Evolutionary conservation across 179 eudicot species (phyloP).

Genomic region (Drosera spatulata): DNA sequence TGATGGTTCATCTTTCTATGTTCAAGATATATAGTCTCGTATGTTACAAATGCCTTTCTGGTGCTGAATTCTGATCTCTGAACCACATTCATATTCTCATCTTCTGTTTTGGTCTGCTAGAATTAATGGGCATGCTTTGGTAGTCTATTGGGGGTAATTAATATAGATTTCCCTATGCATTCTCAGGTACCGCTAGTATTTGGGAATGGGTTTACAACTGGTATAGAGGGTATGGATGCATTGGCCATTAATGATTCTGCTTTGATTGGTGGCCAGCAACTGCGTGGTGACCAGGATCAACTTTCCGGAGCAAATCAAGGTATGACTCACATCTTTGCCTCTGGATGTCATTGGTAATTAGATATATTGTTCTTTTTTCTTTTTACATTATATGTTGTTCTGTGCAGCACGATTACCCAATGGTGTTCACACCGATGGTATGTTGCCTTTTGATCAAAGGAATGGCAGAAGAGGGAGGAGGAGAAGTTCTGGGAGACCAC

Average conservation of each 20-base stretch:
- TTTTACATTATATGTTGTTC: neutral
- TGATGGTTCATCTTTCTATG: slow-evolving; percentile 7
- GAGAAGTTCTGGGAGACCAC: slow-evolving; percentile 35
- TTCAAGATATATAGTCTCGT: neutral
- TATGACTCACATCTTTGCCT: slow-evolving; percentile 3
- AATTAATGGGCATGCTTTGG: too few relatives aligned
- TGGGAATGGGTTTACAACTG: slow-evolving; percentile 24
- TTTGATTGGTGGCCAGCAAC: slow-evolving; percentile 18
- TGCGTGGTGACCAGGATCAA: slow-evolving; percentile 13
- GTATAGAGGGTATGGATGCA: slow-evolving; percentile 10
- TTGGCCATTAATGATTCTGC: slow-evolving; percentile 3
- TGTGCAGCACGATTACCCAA: slow-evolving; percentile 30
- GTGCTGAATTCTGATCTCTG: too few relatives aligned
- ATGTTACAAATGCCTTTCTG: neutral
- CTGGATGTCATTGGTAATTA: neutral
- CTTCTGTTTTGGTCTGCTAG: too few relatives aligned
- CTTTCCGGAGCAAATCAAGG: slow-evolving; percentile 19
- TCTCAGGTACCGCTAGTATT: slow-evolving; percentile 26
- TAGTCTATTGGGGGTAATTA: too few relatives aligned
- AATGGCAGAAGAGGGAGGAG: slow-evolving; percentile 59
- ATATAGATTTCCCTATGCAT: slow-evolving; percentile 6
- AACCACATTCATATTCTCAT: too few relatives aligned
- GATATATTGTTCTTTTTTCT: neutral
- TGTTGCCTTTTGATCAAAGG: slow-evolving; percentile 31
- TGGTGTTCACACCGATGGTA: slow-evolving; percentile 27